Conservation (phyloP, 2,329 filamentous ascomycete genomes). For the Microsporum canis region DNA sequence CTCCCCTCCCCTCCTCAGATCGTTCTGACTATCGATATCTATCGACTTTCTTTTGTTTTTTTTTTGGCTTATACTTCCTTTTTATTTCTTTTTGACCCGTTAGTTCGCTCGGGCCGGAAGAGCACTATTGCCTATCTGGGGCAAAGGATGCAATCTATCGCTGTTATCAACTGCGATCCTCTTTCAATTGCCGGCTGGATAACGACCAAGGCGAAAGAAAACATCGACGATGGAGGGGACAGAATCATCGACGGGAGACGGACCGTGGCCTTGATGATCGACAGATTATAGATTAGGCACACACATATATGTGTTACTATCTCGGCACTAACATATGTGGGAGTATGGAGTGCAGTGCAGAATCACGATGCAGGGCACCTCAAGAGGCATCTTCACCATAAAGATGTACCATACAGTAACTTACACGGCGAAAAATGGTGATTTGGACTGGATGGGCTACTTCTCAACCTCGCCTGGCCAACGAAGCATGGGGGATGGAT, state of each 20-base stretch:
- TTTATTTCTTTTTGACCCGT: background rate
- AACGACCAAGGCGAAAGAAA: background rate
- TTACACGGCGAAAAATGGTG: background rate
- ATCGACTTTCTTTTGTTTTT: background rate
- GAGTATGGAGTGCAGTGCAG: too few species aligned
- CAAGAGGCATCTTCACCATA: background rate
- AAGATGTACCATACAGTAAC: background rate
- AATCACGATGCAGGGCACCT: background rate
- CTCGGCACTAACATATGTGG: background rate
- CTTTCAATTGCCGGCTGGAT: background rate
- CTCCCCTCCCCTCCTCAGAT: background rate
- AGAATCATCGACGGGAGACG: background rate
- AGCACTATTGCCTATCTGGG: background rate
- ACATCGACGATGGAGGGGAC: background rate
- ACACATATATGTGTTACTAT: background rate
- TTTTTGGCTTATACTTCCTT: background rate
- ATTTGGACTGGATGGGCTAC: background rate
- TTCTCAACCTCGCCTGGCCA: background rate
- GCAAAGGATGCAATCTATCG: background rate
- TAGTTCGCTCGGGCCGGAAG: background rate
- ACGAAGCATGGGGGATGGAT: background rate
- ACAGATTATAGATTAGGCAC: background rate
- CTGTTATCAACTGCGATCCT: background rate
- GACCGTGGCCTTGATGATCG: background rate
- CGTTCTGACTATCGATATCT: background rate